phyloP scores from a whole-genome alignment of 2,329 filamentous ascomycete genomes.

The Fusarium mexicanum region DNA sequence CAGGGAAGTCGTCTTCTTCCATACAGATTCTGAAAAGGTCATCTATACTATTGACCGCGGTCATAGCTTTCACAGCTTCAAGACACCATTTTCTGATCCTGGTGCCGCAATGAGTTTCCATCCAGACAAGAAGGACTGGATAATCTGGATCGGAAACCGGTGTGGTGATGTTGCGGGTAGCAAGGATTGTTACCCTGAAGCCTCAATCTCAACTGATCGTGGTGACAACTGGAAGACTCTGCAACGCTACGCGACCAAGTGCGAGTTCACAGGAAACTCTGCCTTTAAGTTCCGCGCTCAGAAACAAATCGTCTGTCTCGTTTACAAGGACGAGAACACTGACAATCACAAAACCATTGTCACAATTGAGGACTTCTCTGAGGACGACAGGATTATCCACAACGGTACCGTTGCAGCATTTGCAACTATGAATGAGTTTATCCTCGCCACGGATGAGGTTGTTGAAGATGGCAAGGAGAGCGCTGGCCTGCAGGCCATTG shows the following conservation, averaged over 20 bases:
- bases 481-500: constrained; percentile 77
- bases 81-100: constrained; percentile 66
- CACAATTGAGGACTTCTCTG: constrained; percentile 82
- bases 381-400: constrained; percentile 63
- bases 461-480: constrained; percentile 65
- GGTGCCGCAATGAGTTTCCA: constrained; percentile 77
- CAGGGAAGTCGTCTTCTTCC: constrained; percentile 87
- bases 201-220: constrained; percentile 81
- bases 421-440: constrained; percentile 96
- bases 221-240: constrained; percentile 83
- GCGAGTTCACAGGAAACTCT: constrained; percentile 82
- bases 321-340: constrained; percentile 64
- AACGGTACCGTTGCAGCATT: constrained; percentile 78
- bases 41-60: constrained; percentile 87
- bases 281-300: constrained; percentile 63
- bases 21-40: constrained; percentile 72
- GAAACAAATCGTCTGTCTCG: constrained; percentile 69
- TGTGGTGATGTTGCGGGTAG: constrained; percentile 65
- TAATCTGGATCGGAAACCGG: constrained; percentile 86
- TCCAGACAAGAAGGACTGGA: constrained; percentile 84
- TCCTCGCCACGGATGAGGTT: constrained; percentile 78
- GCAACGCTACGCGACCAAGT: constrained; percentile 78
- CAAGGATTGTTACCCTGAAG: constrained; percentile 74
- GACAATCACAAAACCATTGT: constrained; percentile 74
- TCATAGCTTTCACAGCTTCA: constrained; percentile 76